Percentiles rank a stretch among this genome's conserved stretches.
These are phyloP conservation scores for Actinidia polygama DNA, from an alignment of 179 eudicot species.

Conservation along the genomic window DNA sequence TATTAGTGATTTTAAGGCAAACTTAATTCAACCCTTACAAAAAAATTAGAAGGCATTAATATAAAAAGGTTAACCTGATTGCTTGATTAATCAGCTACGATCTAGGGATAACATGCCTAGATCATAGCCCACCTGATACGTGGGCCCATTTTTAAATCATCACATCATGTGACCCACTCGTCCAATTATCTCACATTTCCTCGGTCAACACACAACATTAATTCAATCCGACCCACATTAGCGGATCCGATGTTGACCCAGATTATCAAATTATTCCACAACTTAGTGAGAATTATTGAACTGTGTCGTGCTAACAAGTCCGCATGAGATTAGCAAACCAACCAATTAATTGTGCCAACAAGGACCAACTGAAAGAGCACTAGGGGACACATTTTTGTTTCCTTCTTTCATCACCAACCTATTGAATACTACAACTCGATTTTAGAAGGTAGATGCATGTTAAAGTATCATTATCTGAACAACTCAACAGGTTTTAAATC, in stretches of 20 bases:
- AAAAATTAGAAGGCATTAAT: neutral
- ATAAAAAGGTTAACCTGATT: neutral
- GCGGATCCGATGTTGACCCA: slow-evolving; percentile 4
- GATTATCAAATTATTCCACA: neutral
- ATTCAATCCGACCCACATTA: neutral
- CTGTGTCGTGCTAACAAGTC: too few species aligned
- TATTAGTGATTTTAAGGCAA: neutral
- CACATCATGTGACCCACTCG: neutral
- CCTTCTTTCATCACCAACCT: neutral
- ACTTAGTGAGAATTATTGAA: neutral
- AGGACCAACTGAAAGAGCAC: neutral
- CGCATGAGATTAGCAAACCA: neutral
- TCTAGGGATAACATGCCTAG: neutral
- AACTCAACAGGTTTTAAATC: neutral
- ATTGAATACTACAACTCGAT: neutral
- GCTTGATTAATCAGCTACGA: slow-evolving; percentile 7
- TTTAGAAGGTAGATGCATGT: neutral
- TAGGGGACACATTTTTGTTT: neutral
- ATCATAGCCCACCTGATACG: neutral
- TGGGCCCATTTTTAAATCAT: neutral
- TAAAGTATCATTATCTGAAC: neutral
- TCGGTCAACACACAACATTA: neutral
- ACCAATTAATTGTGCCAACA: neutral
- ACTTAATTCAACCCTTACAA: neutral
- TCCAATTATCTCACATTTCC: neutral